phyloP scores from a whole-genome alignment of 106 monocot species.

The Amphibolis antarctica region DNA sequence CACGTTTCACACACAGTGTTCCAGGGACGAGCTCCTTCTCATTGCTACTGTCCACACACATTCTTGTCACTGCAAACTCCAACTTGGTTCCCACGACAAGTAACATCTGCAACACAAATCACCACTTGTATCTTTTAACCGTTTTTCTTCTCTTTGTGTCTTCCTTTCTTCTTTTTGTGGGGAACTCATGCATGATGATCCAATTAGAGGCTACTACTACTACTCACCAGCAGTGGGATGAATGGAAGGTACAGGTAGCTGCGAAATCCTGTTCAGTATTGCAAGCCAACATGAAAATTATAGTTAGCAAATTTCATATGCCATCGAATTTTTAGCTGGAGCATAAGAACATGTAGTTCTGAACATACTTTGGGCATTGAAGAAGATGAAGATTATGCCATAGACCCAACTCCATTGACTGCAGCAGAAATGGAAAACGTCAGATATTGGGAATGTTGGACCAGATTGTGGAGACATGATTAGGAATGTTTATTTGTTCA shows the following conservation, averaged over 20 bases:
- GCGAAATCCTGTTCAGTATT: slow-evolving; percentile 18
- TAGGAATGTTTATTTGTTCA: no score
- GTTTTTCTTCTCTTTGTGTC: no score
- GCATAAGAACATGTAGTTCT: not conserved
- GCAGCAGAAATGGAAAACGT: slow-evolving; percentile 3
- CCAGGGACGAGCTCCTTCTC: slow-evolving; percentile 19
- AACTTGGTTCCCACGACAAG: slow-evolving; percentile 38
- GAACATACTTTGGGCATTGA: slow-evolving; percentile 32
- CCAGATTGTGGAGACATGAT: no score
- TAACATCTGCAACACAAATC: slow-evolving; percentile 22
- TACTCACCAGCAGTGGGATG: slow-evolving; percentile 29
- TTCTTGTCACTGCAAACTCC: slow-evolving; percentile 27
- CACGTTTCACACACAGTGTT: slow-evolving; percentile 20
- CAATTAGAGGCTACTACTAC: no score
- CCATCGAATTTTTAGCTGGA: not conserved
- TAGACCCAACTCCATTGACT: slow-evolving; percentile 40
- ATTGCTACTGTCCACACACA: slow-evolving; percentile 34
- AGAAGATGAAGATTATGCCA: slow-evolving; percentile 33
- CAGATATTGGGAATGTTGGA: no score
- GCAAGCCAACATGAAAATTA: not conserved
- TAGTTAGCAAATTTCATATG: no score
- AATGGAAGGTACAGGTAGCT: slow-evolving; percentile 30
- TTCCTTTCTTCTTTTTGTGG: not conserved
- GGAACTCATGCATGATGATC: not conserved
- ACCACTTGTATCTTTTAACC: not conserved